Conservation (phyloP, 352 stramenopile species). For the Thraustochytrium striatum region DNA sequence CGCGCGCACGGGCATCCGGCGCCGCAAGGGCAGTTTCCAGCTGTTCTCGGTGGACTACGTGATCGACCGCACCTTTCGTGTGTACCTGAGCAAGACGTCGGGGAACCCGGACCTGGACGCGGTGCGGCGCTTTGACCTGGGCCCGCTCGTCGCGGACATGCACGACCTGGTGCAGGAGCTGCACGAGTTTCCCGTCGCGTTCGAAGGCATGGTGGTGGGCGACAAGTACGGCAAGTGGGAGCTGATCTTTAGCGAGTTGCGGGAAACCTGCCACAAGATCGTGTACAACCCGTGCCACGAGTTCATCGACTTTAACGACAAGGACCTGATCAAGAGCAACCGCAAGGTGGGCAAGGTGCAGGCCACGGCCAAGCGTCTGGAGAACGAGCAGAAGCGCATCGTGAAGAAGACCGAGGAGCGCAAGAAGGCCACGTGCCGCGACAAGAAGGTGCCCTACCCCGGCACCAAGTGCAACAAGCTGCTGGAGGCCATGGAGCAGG, state of each 20-base stretch:
- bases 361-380: constrained; percentile 29
- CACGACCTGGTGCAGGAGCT: constrained; percentile 49
- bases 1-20: constrained; percentile 27
- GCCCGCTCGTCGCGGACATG: constrained; percentile 11
- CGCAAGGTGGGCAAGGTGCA: constrained; percentile 47
- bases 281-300: constrained; percentile 44
- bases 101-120: constrained; percentile 19
- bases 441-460: constrained; percentile 36
- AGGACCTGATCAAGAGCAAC: constrained; percentile 42
- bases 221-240: constrained; percentile 48
- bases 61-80: constrained; percentile 46
- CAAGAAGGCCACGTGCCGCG: constrained; percentile 41
- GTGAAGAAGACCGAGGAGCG: constrained; percentile 47
- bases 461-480: constrained; percentile 47
- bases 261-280: constrained; percentile 43
- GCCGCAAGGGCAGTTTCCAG: constrained; percentile 22
- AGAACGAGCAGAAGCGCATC: constrained; percentile 42
- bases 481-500: constrained; percentile 22
- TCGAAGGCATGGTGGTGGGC: constrained; percentile 44
- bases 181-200: constrained; percentile 46
- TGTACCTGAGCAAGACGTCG: constrained; percentile 45
- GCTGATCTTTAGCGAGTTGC: constrained; percentile 45
- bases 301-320: constrained; percentile 49
- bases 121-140: not conserved
- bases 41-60: constrained; percentile 44